phyloP scores from a whole-genome alignment of 768 basidiomycete genomes.

The Lanmaoa rubissima region DNA sequence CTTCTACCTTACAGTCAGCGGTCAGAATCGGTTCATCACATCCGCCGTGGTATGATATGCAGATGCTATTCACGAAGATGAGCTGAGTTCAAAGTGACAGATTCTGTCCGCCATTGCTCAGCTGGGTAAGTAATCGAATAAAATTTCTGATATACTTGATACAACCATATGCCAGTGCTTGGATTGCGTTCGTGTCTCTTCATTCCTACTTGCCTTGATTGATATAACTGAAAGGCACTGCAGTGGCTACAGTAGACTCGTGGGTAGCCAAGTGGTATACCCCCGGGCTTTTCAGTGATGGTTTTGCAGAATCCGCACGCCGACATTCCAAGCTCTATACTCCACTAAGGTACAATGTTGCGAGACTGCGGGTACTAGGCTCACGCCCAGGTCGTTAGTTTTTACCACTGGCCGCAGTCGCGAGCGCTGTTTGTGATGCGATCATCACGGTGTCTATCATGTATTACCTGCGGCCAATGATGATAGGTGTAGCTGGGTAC shows the following conservation, averaged over 20 bases:
- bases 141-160: not conserved
- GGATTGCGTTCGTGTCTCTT: slow-evolving; percentile 15
- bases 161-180: slow-evolving; percentile 3
- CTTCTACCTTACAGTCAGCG: slow-evolving; percentile 15
- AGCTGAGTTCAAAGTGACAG: slow-evolving; percentile 5
- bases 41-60: slow-evolving; percentile 12
- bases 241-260: slow-evolving; percentile 6
- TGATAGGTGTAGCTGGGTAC: slow-evolving; percentile 13
- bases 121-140: slow-evolving; percentile 6
- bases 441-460: slow-evolving; percentile 18
- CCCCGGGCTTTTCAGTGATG: not conserved
- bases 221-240: not conserved
- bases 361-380: not conserved
- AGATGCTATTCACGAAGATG: too few species aligned
- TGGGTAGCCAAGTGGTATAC: not conserved
- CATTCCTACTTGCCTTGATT: not conserved
- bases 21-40: slow-evolving; percentile 14
- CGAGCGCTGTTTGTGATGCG: slow-evolving; percentile 22
- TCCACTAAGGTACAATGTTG: slow-evolving; percentile 2
- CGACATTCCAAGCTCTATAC: slow-evolving; percentile 3
- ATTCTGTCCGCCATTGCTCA: slow-evolving; percentile 8
- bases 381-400: slow-evolving; percentile 1
- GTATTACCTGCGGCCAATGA: slow-evolving; percentile 15
- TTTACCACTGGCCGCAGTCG: slow-evolving; percentile 3
- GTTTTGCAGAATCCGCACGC: slow-evolving; percentile 6